Evolutionary conservation across 1,139 yeast species (phyloP).

Genomic region (Geotrichum histeridarum): DNA sequence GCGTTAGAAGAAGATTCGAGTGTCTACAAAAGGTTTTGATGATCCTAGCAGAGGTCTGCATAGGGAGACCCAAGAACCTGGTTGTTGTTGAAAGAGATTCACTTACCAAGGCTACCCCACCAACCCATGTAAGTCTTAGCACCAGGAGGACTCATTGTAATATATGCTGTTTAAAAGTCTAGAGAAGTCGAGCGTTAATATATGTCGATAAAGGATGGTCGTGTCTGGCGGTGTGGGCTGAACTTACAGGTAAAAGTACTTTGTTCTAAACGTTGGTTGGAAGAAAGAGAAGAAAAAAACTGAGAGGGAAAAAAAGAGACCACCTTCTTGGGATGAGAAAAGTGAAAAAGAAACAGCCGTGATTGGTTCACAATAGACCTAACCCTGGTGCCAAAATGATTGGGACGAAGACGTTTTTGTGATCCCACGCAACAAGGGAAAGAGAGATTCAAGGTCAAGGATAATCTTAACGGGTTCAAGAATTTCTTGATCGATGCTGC

Average conservation of each 20-base stretch:
- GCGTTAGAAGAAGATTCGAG: not conserved
- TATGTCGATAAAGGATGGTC: too few relatives aligned
- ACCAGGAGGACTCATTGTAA: conserved; percentile 60
- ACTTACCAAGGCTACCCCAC: conserved; percentile 75
- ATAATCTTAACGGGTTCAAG: too few relatives aligned
- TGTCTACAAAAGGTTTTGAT: not conserved
- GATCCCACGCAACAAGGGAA: too few relatives aligned
- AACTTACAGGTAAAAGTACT: conserved; percentile 1
- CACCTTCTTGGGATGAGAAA: not conserved
- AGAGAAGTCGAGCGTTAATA: conserved; percentile 6
- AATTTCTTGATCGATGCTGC: too few relatives aligned
- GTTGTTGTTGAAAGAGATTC: not conserved
- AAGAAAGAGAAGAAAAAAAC: not conserved
- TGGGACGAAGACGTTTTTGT: too few relatives aligned
- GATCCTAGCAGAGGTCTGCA: not conserved
- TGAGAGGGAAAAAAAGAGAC: conserved; percentile 1
- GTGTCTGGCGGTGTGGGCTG: not conserved
- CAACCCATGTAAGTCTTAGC: conserved; percentile 88
- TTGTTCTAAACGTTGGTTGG: not conserved
- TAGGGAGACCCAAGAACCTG: not conserved
- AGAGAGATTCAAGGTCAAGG: too few relatives aligned
- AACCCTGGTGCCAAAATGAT: not conserved
- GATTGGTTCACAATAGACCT: not conserved
- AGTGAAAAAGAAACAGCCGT: not conserved
- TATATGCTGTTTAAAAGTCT: conserved; percentile 8